phyloP scores from a whole-genome alignment of 768 basidiomycete genomes.

The Tulasnella sp. region DNA sequence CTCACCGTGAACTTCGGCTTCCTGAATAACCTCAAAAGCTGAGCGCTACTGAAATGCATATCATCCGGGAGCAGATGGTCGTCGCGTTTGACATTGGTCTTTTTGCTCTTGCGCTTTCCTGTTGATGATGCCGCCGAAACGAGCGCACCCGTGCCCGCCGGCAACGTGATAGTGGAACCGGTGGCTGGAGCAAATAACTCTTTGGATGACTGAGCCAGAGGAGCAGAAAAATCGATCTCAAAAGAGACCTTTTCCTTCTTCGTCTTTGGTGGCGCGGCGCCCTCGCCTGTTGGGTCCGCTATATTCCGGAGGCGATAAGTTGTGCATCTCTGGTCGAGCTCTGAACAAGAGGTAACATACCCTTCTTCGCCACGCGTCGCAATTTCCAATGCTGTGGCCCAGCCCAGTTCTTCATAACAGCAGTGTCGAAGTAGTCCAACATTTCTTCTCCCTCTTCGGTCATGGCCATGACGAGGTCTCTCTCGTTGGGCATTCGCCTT shows the following conservation, averaged over 20 bases:
- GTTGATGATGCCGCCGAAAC: constrained; percentile 28
- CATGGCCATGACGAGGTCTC: constrained; percentile 85
- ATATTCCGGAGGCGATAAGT: too few relatives aligned
- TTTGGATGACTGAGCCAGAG: constrained; percentile 56
- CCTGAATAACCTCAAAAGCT: constrained; percentile 86
- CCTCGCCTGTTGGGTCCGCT: constrained; percentile 29
- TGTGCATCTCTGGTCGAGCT: too few relatives aligned
- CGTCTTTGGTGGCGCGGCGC: constrained; percentile 50
- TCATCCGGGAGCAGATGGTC: constrained; percentile 87
- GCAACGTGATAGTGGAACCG: constrained; percentile 66
- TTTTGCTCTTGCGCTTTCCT: constrained; percentile 47
- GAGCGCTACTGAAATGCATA: constrained; percentile 91
- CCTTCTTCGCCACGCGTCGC: constrained; percentile 37
- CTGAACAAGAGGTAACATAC: constrained; percentile 12
- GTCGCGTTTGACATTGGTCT: constrained; percentile 58
- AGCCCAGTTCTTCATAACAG: constrained; percentile 91
- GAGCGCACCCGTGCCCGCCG: constrained; percentile 48
- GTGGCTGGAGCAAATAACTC: constrained; percentile 74
- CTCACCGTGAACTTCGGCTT: constrained; percentile 93
- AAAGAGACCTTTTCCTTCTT: constrained; percentile 75
- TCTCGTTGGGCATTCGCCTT: constrained; percentile 62
- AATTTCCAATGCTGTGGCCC: constrained; percentile 99
- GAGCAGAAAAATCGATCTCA: constrained; percentile 72
- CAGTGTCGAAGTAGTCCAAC: constrained; percentile 88
- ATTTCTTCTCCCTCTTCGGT: constrained; percentile 58